Percentiles rank a stretch among this genome's conserved stretches.
Evolutionary conservation across 495 filamentous ascomycete genomes (phyloP).

Genomic region (Cetradonia linearis): DNA sequence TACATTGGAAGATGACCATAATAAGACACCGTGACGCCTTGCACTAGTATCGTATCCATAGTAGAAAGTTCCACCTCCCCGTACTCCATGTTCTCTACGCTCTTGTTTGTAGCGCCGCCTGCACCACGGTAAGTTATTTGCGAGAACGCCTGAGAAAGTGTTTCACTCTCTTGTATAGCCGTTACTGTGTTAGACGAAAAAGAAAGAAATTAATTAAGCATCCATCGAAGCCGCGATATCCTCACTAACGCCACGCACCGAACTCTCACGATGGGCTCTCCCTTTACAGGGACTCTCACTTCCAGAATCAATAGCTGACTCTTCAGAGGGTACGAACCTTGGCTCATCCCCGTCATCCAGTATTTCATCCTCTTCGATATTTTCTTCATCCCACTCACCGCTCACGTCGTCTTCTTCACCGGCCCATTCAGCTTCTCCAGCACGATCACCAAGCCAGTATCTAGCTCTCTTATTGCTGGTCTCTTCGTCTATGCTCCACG

Average conservation of each 20-base stretch:
- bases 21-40: not conserved
- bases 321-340: constrained; percentile 33
- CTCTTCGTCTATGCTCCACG: constrained; percentile 38
- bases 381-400: constrained; percentile 26
- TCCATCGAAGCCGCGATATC: constrained; percentile 67
- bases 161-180: not conserved
- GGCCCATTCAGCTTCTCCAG: constrained; percentile 25
- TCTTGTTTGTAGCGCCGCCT: not conserved
- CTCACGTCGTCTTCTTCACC: constrained; percentile 24
- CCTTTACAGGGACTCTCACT: constrained; percentile 21
- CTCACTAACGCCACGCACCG: constrained; percentile 59
- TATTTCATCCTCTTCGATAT: constrained; percentile 39
- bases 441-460: constrained; percentile 70
- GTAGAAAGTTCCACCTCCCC: not conserved
- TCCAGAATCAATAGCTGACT: constrained; percentile 36
- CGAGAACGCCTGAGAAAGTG: not conserved
- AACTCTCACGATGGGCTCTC: constrained; percentile 34
- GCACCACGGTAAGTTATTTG: not conserved
- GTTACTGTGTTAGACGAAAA: not conserved
- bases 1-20: not conserved
- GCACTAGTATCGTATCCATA: too few species aligned
- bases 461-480: constrained; percentile 61
- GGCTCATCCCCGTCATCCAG: constrained; percentile 35
- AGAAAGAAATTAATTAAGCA: constrained; percentile 29
- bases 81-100: not conserved